Base-by-base conservation (phyloP, 2,329 filamentous ascomycete genomes). In the Nemania bipapillata region DNA sequence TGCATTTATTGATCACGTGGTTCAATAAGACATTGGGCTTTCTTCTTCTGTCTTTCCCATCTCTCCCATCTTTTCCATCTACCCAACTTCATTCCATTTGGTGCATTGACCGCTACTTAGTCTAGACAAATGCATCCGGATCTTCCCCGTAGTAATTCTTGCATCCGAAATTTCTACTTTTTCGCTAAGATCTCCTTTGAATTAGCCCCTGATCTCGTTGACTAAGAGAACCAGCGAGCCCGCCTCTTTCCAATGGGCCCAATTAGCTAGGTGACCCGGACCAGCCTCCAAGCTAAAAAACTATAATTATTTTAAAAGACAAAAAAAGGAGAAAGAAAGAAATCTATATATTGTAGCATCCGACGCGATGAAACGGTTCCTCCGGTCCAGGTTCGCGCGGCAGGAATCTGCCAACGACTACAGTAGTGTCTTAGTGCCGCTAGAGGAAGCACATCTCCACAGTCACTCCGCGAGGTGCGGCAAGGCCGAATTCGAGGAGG, bases 401-500 rank as follows among this genome's bases (percentile, higher is more conserved):
- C 73, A 79, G 56, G 84, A 86, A 73, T 85, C 85, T 2, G 82
- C 85, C 30, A 77, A 84, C 68, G 80, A 86, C 77, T 88, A 87
- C 72, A 71, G 80, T 26, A 84, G 83, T 70, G 85, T 87, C 37
- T 74, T 88, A 20, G 77, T 89, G 11, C 82, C 86, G 24, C 81
- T 89, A 1, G 84, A 86, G 20, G 81, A 88, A 72, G 86, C 86
- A 0, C 86, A 88, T 76, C 80, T 85, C 52, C 83, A 88, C 76
- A 87, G 85, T 74, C 83, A 87, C 72, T 84, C 85, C 15, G 84
- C 85, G 20, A 81, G 85, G 61, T 80, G 79, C 9, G 83, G 85
- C 6, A 79, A 77, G 49, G 78, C 79, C 61, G 82, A 83, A 68
- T 83, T 83, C 65, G 83, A 85, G 66, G 79, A 80, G 57, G 75